phyloP scores from a whole-genome alignment of 2,329 filamentous ascomycete genomes.

The Talaromyces sp. region DNA sequence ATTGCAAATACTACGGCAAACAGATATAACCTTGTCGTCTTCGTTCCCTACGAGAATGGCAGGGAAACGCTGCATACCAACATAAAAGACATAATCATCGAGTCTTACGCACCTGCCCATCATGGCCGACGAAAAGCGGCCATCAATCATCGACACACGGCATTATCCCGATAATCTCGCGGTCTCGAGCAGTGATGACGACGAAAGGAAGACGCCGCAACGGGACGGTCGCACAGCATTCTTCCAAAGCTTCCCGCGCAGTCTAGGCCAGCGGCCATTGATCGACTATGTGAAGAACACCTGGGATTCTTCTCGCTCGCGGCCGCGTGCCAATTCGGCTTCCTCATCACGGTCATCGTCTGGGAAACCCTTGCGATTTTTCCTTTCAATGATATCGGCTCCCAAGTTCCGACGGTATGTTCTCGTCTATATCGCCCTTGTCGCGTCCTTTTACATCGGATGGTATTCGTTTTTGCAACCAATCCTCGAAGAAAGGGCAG shows the following conservation, averaged over 20 bases:
- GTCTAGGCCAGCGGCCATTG: conserved; percentile 22
- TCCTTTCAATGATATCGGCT: conserved; percentile 30
- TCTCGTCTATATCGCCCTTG: conserved; percentile 29
- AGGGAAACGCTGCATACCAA: neutral
- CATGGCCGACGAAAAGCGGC: conserved; percentile 7
- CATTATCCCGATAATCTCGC: conserved; percentile 20
- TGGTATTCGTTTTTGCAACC: conserved; percentile 32
- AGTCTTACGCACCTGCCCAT: neutral
- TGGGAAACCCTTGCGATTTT: conserved; percentile 17
- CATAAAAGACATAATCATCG: neutral
- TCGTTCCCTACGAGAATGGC: neutral
- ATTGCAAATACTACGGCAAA: neutral
- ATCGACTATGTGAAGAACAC: conserved; percentile 36
- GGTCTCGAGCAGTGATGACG: conserved; percentile 17
- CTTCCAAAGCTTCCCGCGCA: conserved; percentile 10
- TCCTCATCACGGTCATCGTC: neutral
- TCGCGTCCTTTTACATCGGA: conserved; percentile 25
- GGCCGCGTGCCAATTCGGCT: neutral
- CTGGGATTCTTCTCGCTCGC: conserved; percentile 25
- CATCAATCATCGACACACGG: neutral
- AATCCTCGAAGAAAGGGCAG: conserved; percentile 26
- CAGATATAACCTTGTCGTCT: neutral
- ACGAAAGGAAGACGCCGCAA: neutral
- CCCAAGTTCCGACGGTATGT: conserved; percentile 40
- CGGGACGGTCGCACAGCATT: conserved; percentile 1